Conservation (phyloP, 2,329 filamentous ascomycete genomes). For the Colletotrichum siamense region DNA sequence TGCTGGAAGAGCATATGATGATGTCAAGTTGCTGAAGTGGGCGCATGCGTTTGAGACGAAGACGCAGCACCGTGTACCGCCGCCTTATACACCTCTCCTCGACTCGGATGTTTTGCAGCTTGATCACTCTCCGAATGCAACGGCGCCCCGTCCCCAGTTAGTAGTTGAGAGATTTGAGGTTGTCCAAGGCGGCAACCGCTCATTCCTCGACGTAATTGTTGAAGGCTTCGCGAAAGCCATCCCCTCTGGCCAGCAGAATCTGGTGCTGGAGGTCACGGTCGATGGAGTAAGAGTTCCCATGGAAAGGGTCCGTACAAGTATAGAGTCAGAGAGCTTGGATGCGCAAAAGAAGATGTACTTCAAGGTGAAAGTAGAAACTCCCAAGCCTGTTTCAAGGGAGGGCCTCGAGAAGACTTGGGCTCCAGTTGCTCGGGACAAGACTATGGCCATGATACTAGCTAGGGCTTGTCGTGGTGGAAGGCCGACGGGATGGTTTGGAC, state of each 20-base stretch:
- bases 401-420: neutral
- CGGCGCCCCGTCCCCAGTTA: neutral
- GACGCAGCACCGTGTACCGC: neutral
- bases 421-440: neutral
- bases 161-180: neutral
- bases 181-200: accelerated
- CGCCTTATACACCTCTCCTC: neutral
- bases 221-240: neutral
- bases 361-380: neutral
- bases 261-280: neutral
- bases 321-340: neutral
- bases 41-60: neutral
- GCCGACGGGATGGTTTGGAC: neutral
- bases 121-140: accelerated
- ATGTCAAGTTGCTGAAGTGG: neutral
- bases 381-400: neutral
- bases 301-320: neutral
- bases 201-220: neutral
- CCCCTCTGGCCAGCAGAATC: neutral
- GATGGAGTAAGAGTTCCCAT: neutral
- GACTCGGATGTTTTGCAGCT: neutral
- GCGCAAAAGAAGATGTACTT: neutral
- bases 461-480: neutral
- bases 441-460: neutral
- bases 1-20: neutral